Percentiles rank a stretch among this genome's conserved stretches.
These are phyloP conservation scores for Brassica juncea DNA, from an alignment of 345 rosid genomes.

Conservation along the genomic window DNA sequence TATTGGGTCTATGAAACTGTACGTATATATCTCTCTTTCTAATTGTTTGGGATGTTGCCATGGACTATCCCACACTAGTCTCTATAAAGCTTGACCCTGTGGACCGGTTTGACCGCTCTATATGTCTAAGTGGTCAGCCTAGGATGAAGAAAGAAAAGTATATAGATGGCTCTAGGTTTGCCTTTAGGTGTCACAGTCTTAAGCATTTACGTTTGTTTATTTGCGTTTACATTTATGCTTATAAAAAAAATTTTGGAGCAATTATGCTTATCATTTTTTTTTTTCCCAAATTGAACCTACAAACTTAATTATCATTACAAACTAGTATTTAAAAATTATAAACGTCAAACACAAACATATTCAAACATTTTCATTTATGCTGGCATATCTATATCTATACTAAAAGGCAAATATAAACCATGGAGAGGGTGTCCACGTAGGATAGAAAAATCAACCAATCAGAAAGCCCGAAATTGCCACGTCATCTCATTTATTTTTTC, in stretches of 20 bases:
- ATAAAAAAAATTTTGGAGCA: too few relatives aligned
- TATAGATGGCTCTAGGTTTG: constrained; percentile 6
- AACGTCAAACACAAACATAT: neutral
- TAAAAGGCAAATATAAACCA: too few relatives aligned
- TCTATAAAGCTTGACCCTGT: neutral
- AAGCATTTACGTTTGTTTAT: neutral
- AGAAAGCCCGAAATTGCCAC: too few relatives aligned
- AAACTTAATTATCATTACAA: neutral
- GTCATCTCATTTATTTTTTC: too few relatives aligned
- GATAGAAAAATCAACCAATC: too few relatives aligned
- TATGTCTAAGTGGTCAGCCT: neutral
- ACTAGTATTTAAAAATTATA: neutral
- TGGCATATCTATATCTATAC: too few relatives aligned
- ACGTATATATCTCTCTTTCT: constrained; percentile 23
- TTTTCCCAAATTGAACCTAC: neutral
- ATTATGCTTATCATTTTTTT: neutral
- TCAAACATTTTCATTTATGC: neutral
- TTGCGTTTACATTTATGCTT: neutral
- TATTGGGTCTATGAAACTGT: constrained; percentile 90
- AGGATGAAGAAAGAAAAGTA: neutral
- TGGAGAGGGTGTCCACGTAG: too few relatives aligned
- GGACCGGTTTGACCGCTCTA: neutral
- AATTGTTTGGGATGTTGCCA: neutral
- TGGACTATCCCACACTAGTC: neutral
- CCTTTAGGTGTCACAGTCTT: neutral